Evolutionary conservation across 441 rosid species (phyloP).

Genomic region (Hura crepitans): DNA sequence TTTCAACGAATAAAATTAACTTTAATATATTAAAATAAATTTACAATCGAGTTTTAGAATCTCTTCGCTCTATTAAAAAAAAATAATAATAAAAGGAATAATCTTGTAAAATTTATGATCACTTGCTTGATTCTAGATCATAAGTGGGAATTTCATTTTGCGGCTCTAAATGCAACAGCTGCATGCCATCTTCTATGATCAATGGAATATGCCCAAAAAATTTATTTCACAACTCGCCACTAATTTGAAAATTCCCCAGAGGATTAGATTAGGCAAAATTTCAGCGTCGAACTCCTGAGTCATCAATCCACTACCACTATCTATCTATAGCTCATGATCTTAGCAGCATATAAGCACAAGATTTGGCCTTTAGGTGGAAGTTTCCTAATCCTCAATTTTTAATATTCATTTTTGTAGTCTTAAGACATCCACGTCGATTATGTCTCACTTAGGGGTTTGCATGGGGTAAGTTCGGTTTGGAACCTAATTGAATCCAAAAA

Average conservation of each 20-base stretch:
- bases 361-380: neutral
- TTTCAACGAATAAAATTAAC: no score
- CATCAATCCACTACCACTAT: constrained; percentile 10
- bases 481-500: no score
- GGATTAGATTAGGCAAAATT: constrained; percentile 7
- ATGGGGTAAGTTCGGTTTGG: no score
- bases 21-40: no score
- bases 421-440: no score
- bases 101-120: neutral
- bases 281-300: neutral
- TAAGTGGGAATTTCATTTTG: neutral
- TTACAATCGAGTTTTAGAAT: neutral
- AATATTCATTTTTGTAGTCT: no score
- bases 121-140: neutral
- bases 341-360: neutral
- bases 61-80: no score
- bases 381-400: neutral
- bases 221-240: constrained; percentile 4
- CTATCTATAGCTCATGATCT: neutral
- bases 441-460: no score
- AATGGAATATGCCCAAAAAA: neutral
- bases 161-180: neutral
- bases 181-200: neutral
- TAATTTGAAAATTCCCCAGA: neutral
- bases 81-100: neutral